Evolutionary conservation across 2,329 filamentous ascomycete species (phyloP).

Genomic region (Botryotinia narcissicola): DNA sequence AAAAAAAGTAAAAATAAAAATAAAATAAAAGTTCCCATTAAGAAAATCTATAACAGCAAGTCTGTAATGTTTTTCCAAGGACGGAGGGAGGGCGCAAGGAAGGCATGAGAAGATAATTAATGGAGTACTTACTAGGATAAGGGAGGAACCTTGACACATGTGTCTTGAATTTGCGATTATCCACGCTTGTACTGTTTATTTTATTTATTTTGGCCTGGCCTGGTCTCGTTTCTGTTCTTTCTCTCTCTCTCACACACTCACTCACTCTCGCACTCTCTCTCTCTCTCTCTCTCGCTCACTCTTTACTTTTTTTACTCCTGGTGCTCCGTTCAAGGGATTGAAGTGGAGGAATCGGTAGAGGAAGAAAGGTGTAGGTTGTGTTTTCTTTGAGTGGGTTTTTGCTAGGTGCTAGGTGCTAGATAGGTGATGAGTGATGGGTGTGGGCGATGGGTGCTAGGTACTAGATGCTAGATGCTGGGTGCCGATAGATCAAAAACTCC

Average conservation of each 20-base stretch:
- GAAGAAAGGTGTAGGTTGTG: background rate
- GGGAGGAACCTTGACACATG: slow-evolving; percentile 10
- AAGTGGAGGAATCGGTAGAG: background rate
- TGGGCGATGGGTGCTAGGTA: too few relatives aligned
- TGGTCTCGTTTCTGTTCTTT: background rate
- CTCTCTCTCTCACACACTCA: too few relatives aligned
- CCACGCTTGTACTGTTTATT: background rate
- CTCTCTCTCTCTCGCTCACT: background rate
- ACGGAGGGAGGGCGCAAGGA: background rate
- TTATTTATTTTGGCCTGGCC: background rate
- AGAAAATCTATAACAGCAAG: background rate
- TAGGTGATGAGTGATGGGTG: too few relatives aligned
- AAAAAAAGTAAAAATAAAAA: background rate
- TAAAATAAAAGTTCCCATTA: background rate
- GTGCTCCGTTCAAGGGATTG: background rate
- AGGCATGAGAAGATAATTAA: slow-evolving; percentile 5
- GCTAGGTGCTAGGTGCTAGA: background rate
- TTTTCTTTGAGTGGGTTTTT: background rate
- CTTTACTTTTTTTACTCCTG: background rate
- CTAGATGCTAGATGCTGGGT: background rate
- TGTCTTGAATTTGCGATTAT: slow-evolving; percentile 12
- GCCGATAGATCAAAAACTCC: background rate
- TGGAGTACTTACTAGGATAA: slow-evolving; percentile 5
- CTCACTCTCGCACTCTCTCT: too few relatives aligned
- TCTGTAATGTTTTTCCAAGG: background rate